These are phyloP conservation scores for Aspergillus niger DNA, from an alignment of 2,329 filamentous ascomycete species.

Conservation along the genomic window DNA sequence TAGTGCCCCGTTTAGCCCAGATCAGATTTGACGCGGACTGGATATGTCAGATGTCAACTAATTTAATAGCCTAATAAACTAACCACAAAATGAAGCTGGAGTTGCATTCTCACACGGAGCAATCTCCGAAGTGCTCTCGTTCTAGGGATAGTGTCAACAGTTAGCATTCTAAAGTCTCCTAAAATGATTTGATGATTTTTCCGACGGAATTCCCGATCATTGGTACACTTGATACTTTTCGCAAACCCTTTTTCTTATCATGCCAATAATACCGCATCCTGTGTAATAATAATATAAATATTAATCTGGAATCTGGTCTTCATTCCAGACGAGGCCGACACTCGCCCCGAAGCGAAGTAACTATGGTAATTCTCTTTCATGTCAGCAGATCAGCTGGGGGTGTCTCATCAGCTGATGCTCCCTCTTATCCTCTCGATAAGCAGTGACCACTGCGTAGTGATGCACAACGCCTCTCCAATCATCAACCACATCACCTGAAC, in stretches of 20 bases:
- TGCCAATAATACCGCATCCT: neutral
- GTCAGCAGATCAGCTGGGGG: neutral
- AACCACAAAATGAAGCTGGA: neutral
- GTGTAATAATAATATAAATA: neutral
- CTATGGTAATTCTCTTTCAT: neutral
- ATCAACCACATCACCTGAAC: neutral
- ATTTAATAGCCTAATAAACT: neutral
- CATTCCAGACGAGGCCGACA: neutral
- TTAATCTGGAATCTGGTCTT: neutral
- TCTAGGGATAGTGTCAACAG: neutral
- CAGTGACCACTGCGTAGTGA: neutral
- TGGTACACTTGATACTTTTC: neutral
- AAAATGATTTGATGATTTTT: neutral
- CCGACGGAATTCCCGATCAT: neutral
- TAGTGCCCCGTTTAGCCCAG: neutral
- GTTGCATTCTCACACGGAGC: neutral
- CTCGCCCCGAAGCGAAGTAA: too few species aligned
- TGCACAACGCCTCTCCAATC: neutral
- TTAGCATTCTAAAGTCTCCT: neutral
- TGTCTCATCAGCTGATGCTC: neutral
- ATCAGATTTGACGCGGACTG: neutral
- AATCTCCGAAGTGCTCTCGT: too few species aligned
- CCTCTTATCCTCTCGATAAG: neutral
- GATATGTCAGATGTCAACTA: constrained; percentile 4
- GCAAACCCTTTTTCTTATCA: neutral